A percentile compares a stretch with the other conserved stretches of the same genome.
Conservation (phyloP, 1,284 basidiomycete genomes). For the Cutaneotrichosporon cavernicola region DNA sequence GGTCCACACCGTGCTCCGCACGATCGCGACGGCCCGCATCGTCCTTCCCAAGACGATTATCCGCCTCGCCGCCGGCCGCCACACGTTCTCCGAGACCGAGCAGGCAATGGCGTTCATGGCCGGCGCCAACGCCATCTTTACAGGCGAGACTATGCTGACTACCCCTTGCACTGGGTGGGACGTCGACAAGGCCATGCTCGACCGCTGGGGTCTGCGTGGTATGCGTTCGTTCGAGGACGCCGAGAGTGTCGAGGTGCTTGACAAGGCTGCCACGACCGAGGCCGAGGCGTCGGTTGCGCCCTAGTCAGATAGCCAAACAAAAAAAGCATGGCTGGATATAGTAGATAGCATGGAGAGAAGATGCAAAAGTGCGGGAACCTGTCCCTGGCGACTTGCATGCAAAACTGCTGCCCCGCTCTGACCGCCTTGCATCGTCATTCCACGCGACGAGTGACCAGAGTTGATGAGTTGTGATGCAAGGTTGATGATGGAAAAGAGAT, state of each 20-base stretch:
- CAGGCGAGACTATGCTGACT: conserved; percentile 94
- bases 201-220: conserved; percentile 84
- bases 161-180: conserved; percentile 94
- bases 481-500: conserved; percentile 1
- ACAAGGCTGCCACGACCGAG: neutral
- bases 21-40: conserved; percentile 91
- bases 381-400: neutral
- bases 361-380: neutral
- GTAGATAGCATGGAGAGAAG: neutral
- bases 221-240: conserved; percentile 76
- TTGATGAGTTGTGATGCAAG: neutral
- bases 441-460: neutral
- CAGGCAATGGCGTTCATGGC: conserved; percentile 98
- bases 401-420: neutral
- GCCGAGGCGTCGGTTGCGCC: neutral
- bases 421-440: neutral
- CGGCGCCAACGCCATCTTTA: conserved; percentile 97
- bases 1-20: conserved; percentile 83
- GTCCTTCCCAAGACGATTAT: conserved; percentile 92
- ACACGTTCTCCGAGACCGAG: conserved; percentile 83
- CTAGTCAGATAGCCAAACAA: neutral
- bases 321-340: neutral
- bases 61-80: conserved; percentile 88
- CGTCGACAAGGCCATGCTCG: conserved; percentile 93
- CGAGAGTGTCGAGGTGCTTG: conserved; percentile 29